phyloP scores from a whole-genome alignment of 768 basidiomycete species.

The Pleurotus pulmonarius region DNA sequence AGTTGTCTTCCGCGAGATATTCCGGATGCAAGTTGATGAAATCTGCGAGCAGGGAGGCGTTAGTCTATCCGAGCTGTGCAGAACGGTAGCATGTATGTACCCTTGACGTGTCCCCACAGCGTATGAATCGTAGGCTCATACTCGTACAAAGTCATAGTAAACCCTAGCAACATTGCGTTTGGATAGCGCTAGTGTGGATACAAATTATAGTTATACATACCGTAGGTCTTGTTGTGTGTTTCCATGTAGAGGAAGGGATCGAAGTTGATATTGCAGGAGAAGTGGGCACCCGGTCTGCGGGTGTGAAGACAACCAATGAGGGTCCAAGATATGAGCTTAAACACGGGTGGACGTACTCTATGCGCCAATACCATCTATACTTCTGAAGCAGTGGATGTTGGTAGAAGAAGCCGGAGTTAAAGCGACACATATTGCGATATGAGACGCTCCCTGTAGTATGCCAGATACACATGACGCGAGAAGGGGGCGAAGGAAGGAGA shows the following conservation, averaged over 20 bases:
- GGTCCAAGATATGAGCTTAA: too few relatives aligned
- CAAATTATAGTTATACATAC: slow-evolving; percentile 18
- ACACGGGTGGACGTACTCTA: too few relatives aligned
- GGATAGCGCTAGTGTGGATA: not conserved
- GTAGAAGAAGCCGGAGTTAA: slow-evolving; percentile 90
- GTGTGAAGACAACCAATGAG: too few relatives aligned
- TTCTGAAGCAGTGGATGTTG: slow-evolving; percentile 70
- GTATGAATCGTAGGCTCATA: slow-evolving; percentile 79
- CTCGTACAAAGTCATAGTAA: slow-evolving; percentile 77
- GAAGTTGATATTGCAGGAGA: slow-evolving; percentile 69
- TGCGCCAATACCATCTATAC: slow-evolving; percentile 88
- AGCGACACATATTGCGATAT: slow-evolving; percentile 96
- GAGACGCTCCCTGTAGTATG: not conserved
- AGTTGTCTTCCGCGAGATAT: slow-evolving; percentile 58
- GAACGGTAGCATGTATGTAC: slow-evolving; percentile 27
- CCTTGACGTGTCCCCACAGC: slow-evolving; percentile 72
- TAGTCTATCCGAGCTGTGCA: too few relatives aligned
- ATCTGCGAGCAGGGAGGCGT: slow-evolving; percentile 32
- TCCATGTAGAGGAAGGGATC: slow-evolving; percentile 85
- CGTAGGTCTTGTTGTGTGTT: slow-evolving; percentile 49
- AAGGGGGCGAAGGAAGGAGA: not conserved
- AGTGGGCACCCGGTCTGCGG: slow-evolving; percentile 72
- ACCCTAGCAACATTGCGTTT: slow-evolving; percentile 37
- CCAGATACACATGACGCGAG: not conserved
- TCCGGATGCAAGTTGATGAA: slow-evolving; percentile 65